Evolutionary conservation across 768 basidiomycete species (phyloP).

Genomic region (Leccinum boreale): DNA sequence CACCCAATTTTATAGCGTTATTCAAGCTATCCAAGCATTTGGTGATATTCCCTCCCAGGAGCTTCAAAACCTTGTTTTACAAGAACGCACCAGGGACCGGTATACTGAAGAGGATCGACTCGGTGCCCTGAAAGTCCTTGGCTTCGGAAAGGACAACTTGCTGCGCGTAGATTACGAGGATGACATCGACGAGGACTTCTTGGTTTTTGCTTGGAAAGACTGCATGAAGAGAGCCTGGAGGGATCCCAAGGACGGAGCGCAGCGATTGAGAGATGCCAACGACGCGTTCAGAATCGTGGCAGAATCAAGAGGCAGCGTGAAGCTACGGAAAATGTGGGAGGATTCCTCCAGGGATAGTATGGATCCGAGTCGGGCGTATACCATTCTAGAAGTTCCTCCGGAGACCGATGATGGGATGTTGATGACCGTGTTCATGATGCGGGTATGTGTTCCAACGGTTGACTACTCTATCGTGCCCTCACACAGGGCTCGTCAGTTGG

Average conservation of each 20-base stretch:
- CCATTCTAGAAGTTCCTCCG: conserved; percentile 62
- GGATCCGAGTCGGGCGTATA: conserved; percentile 69
- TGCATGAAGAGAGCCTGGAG: conserved; percentile 57
- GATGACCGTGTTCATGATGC: conserved; percentile 64
- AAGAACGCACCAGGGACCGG: conserved; percentile 62
- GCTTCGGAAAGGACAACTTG: conserved; percentile 60
- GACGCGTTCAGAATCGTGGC: conserved; percentile 70
- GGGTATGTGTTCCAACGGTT: conserved; percentile 43
- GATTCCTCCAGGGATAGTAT: conserved; percentile 53
- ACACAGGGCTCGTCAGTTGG: conserved; percentile 44
- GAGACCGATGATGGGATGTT: conserved; percentile 80
- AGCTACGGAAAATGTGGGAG: conserved; percentile 50
- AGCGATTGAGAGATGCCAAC: conserved; percentile 52
- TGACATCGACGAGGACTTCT: conserved; percentile 66
- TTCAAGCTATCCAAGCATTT: conserved; percentile 46
- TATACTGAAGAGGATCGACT: conserved; percentile 58
- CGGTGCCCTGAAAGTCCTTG: conserved; percentile 49
- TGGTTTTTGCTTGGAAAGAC: conserved; percentile 66
- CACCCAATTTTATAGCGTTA: conserved; percentile 50
- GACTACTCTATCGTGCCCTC: conserved; percentile 1
- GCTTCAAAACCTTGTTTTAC: conserved; percentile 55
- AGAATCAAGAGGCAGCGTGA: conserved; percentile 53
- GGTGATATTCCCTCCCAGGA: conserved; percentile 43
- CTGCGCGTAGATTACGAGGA: conserved; percentile 68
- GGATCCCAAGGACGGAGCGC: conserved; percentile 39